Conservation (phyloP, 768 basidiomycete species). For the Amanita muscaria region DNA sequence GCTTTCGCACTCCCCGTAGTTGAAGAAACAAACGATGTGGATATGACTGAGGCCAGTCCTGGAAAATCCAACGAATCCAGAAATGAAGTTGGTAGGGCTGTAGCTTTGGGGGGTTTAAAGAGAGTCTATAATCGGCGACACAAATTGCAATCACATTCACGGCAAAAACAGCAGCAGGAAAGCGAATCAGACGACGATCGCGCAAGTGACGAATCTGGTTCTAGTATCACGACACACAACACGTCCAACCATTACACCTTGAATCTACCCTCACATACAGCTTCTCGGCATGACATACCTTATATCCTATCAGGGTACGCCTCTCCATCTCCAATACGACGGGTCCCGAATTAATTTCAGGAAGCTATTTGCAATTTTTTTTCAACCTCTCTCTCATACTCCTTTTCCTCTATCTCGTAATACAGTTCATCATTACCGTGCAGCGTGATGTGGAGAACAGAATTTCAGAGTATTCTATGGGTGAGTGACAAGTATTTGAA, state of each 20-base stretch:
- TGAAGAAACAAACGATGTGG: constrained; percentile 54
- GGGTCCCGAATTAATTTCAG: constrained; percentile 10
- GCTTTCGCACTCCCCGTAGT: constrained; percentile 35
- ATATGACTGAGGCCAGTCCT: constrained; percentile 70
- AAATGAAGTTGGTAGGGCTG: constrained; percentile 31
- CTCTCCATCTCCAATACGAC: constrained; percentile 3
- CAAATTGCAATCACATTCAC: constrained; percentile 29
- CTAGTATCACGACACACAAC: constrained; percentile 37
- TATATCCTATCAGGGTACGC: constrained; percentile 81
- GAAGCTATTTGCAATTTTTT: constrained; percentile 87
- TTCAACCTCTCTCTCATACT: constrained; percentile 84
- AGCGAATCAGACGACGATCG: constrained; percentile 31
- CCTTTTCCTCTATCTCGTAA: constrained; percentile 74
- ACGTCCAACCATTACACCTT: constrained; percentile 79
- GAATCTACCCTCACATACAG: constrained; percentile 59
- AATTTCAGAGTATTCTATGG: constrained; percentile 82
- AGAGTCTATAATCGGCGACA: constrained; percentile 58
- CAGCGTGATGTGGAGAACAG: constrained; percentile 85
- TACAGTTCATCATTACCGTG: constrained; percentile 85
- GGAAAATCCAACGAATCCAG: constrained; percentile 35
- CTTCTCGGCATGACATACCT: constrained; percentile 56
- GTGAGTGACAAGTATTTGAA: constrained; percentile 34
- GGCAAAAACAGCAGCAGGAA: constrained; percentile 20
- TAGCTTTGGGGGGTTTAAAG: constrained; percentile 57
- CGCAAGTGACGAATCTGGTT: constrained; percentile 31